Percentiles rank a stretch among this genome's conserved stretches.
phyloP scores from a whole-genome alignment of 495 filamentous ascomycete genomes.

The Penicillium dipodomyicola region DNA sequence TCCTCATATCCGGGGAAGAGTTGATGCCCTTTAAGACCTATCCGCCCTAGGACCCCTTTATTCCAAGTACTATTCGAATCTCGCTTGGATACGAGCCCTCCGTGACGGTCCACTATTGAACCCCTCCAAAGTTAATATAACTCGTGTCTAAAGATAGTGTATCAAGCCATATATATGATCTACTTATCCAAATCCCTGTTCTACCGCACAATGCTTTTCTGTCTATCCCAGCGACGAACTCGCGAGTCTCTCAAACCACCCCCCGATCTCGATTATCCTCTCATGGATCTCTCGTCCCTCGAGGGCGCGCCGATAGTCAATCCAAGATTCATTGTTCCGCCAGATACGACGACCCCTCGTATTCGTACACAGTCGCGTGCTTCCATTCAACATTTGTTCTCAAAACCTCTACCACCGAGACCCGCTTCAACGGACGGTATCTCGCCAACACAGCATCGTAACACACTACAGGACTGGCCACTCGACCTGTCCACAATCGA shows the following conservation, averaged over 20 bases:
- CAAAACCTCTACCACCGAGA: constrained; percentile 20
- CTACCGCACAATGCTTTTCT: constrained; percentile 4
- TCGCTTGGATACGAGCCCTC: constrained; percentile 18
- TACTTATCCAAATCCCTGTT: background rate
- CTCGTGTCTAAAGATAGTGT: constrained; percentile 18
- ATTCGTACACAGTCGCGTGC: constrained; percentile 11
- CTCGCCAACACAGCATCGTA: background rate
- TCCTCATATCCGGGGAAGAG: background rate
- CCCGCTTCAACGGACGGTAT: constrained; percentile 15
- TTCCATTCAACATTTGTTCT: constrained; percentile 14
- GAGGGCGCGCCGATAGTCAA: constrained; percentile 38
- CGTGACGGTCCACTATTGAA: constrained; percentile 15
- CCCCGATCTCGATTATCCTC: background rate
- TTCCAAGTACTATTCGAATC: constrained; percentile 2
- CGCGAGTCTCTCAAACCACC: background rate
- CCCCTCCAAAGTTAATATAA: constrained; percentile 10
- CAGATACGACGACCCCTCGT: constrained; percentile 3
- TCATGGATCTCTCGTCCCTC: constrained; percentile 41
- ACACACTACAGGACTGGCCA: background rate
- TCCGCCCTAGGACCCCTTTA: background rate
- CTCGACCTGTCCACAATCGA: background rate
- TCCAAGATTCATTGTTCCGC: constrained; percentile 9
- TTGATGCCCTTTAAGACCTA: background rate
- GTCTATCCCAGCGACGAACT: background rate
- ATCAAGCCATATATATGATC: background rate